phyloP scores from a whole-genome alignment of 116 monocot species.

The Papilionanthe hybrid region DNA sequence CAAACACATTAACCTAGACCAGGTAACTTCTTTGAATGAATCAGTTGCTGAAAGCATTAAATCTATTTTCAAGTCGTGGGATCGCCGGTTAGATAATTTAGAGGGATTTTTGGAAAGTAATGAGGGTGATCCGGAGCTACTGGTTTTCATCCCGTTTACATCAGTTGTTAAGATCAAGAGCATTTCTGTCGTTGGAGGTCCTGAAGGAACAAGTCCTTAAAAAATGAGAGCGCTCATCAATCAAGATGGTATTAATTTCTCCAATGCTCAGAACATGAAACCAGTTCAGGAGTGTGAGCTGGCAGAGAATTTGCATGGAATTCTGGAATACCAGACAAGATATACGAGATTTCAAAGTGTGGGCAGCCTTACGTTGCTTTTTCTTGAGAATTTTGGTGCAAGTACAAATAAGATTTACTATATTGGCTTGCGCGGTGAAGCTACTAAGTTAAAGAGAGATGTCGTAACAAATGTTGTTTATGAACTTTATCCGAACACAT shows the following conservation, averaged over 20 bases:
- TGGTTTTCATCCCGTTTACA: constrained; percentile 95
- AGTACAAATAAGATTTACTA: constrained; percentile 82
- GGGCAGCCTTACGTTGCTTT: constrained; percentile 78
- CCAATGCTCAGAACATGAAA: constrained; percentile 88
- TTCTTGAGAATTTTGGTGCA: constrained; percentile 92
- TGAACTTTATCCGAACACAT: constrained; percentile 90
- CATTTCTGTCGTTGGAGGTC: constrained; percentile 93
- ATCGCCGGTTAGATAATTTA: constrained; percentile 59
- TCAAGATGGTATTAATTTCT: neutral
- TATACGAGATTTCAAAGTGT: constrained; percentile 92
- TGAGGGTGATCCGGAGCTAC: constrained; percentile 89
- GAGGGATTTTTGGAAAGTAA: constrained; percentile 81
- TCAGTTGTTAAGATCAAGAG: constrained; percentile 97
- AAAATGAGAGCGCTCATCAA: constrained; percentile 88
- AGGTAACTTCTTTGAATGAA: constrained; percentile 91
- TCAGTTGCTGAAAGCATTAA: constrained; percentile 71
- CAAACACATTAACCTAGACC: constrained; percentile 70
- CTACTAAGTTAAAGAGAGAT: constrained; percentile 96
- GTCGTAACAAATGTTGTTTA: constrained; percentile 85
- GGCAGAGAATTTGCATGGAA: constrained; percentile 89
- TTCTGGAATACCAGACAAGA: constrained; percentile 95
- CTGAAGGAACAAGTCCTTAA: constrained; percentile 85
- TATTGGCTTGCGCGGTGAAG: constrained; percentile 94
- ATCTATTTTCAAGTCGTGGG: constrained; percentile 81
- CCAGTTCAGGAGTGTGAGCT: constrained; percentile 98